Conservation (phyloP, 768 basidiomycete genomes). For the Lactarius indigo region DNA sequence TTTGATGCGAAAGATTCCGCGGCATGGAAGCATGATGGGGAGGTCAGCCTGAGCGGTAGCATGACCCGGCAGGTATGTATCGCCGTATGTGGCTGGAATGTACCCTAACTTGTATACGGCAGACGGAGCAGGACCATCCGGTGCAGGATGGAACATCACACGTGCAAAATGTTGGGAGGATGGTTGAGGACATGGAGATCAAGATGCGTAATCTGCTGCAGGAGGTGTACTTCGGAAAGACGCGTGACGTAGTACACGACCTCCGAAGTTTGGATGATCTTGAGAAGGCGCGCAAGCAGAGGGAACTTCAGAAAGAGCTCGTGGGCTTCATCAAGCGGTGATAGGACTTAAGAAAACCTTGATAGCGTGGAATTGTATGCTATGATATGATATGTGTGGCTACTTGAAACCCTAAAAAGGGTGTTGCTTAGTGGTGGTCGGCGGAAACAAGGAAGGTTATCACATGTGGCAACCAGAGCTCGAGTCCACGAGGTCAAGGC, state of each 20-base stretch:
- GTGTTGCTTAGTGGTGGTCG: background rate
- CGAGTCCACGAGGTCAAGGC: background rate
- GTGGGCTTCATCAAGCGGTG: constrained; percentile 70
- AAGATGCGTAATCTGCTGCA: constrained; percentile 96
- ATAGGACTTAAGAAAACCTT: background rate
- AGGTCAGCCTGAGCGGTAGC: constrained; percentile 86
- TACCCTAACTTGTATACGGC: constrained; percentile 4
- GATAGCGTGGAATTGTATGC: background rate
- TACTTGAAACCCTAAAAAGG: background rate
- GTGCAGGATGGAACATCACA: constrained; percentile 79
- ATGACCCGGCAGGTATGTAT: constrained; percentile 90
- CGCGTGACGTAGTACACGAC: constrained; percentile 91
- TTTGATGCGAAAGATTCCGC: constrained; percentile 38
- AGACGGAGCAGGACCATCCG: constrained; percentile 87
- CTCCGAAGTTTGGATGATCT: constrained; percentile 84
- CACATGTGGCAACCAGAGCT: background rate
- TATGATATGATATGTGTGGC: background rate
- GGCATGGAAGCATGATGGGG: constrained; percentile 58
- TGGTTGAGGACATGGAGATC: constrained; percentile 99
- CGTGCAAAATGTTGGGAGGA: constrained; percentile 87
- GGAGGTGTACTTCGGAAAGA: constrained; percentile 96
- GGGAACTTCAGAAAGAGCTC: constrained; percentile 87
- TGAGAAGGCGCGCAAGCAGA: constrained; percentile 74
- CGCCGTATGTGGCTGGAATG: background rate
- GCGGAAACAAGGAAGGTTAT: background rate